A percentile compares a stretch with the other conserved stretches of the same genome.
Conservation (phyloP, 768 basidiomycete genomes). For the Cystofilobasidium capitatum region DNA sequence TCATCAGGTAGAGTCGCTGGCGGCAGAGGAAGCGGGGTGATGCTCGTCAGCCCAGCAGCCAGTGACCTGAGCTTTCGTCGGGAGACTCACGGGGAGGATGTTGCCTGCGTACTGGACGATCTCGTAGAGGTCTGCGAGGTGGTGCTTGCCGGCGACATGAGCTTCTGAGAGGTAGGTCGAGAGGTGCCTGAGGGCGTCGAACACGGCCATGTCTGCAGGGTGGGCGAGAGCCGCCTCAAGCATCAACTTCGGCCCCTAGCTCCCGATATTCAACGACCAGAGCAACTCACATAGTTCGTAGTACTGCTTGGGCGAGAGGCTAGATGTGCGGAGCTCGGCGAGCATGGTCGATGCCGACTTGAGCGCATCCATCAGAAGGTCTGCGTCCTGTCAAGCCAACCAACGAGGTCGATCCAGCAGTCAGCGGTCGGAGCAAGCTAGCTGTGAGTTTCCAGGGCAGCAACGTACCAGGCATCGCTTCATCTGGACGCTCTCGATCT, state of each 20-base stretch:
- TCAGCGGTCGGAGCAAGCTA: background rate
- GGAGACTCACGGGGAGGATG: conserved; percentile 23
- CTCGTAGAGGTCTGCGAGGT: conserved; percentile 96
- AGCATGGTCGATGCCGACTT: conserved; percentile 97
- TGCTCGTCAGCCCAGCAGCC: background rate
- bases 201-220: conserved; percentile 84
- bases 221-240: too few relatives aligned
- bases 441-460: background rate
- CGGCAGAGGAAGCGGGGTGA: background rate
- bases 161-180: conserved; percentile 96
- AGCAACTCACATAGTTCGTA: conserved; percentile 78
- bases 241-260: background rate
- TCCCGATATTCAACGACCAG: too few relatives aligned
- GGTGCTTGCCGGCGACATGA: conserved; percentile 80
- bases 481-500: conserved; percentile 74
- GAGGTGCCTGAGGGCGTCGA: conserved; percentile 88
- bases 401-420: conserved; percentile 20
- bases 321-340: conserved; percentile 85
- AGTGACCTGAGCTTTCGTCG: background rate
- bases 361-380: conserved; percentile 96
- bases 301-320: conserved; percentile 83
- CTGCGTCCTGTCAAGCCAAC: conserved; percentile 57
- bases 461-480: conserved; percentile 73
- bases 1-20: conserved; percentile 68
- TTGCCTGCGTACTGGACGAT: conserved; percentile 75